phyloP scores from a whole-genome alignment of 805 yeast genomes.

The Saturnispora hagleri region DNA sequence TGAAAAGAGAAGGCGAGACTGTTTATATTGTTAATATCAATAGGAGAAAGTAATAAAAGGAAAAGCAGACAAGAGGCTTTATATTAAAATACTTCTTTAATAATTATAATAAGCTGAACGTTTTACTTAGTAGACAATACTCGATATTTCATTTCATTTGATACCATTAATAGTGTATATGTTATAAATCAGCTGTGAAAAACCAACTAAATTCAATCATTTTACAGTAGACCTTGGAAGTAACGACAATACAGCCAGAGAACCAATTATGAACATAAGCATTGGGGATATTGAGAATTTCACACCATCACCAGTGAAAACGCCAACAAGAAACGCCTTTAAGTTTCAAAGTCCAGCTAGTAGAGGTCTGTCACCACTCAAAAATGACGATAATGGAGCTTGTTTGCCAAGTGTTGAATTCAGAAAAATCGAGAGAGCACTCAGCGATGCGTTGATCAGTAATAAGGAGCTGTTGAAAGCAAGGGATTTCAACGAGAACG shows the following conservation, averaged over 20 bases:
- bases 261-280: not conserved
- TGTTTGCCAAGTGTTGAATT: slow-evolving; percentile 12
- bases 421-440: slow-evolving; percentile 21
- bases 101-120: not conserved
- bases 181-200: not conserved
- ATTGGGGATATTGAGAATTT: slow-evolving; percentile 1
- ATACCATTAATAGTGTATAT: not conserved
- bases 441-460: slow-evolving; percentile 24
- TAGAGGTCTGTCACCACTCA: not conserved
- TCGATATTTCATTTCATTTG: not conserved
- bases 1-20: not conserved
- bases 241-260: not conserved
- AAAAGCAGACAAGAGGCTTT: too few species aligned
- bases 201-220: not conserved
- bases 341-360: not conserved
- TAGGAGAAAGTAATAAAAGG: not conserved
- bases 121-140: not conserved
- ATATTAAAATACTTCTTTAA: not conserved
- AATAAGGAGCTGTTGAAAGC: slow-evolving; percentile 27
- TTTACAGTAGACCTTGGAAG: not conserved
- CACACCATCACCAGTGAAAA: not conserved
- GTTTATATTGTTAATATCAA: not conserved
- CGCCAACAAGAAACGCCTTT: not conserved
- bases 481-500: slow-evolving; percentile 29
- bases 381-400: not conserved